phyloP scores from a whole-genome alignment of 805 yeast species.

The Saccharomycopsis sp. region DNA sequence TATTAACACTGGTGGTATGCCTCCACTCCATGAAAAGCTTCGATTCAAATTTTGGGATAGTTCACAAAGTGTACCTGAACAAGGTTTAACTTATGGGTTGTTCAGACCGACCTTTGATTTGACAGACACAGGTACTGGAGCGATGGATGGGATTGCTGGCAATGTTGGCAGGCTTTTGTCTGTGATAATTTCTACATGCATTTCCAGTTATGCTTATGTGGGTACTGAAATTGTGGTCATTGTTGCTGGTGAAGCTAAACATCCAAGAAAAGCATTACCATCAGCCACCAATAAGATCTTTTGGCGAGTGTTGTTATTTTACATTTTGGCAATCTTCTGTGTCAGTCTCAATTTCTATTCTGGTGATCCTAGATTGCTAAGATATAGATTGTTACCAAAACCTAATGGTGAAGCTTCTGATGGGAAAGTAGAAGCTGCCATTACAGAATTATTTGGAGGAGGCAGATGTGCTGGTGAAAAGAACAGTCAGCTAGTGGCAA shows the following conservation, averaged over 20 bases:
- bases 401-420: not conserved
- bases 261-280: constrained; percentile 75
- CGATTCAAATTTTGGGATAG: constrained; percentile 71
- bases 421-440: constrained; percentile 10
- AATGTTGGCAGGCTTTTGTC: constrained; percentile 54
- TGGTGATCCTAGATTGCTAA: constrained; percentile 66
- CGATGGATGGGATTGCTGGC: constrained; percentile 53
- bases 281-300: constrained; percentile 71
- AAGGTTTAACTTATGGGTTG: constrained; percentile 54
- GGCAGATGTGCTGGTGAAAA: constrained; percentile 1
- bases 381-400: constrained; percentile 34
- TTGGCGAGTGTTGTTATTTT: constrained; percentile 60
- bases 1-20: constrained; percentile 54
- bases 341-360: constrained; percentile 70
- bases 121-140: constrained; percentile 50
- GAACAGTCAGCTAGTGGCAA: constrained; percentile 4
- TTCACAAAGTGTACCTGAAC: constrained; percentile 35
- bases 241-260: constrained; percentile 78
- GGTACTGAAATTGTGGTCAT: constrained; percentile 80
- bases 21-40: constrained; percentile 37
- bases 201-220: constrained; percentile 68
- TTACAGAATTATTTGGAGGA: constrained; percentile 14
- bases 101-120: constrained; percentile 70
- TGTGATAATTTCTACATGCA: constrained; percentile 50
- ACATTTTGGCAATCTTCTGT: constrained; percentile 58